Evolutionary conservation across 345 rosid genomes (phyloP), one percentile per base, ranked within the genome.

Genomic region (Rubroshorea leprosula): DNA sequence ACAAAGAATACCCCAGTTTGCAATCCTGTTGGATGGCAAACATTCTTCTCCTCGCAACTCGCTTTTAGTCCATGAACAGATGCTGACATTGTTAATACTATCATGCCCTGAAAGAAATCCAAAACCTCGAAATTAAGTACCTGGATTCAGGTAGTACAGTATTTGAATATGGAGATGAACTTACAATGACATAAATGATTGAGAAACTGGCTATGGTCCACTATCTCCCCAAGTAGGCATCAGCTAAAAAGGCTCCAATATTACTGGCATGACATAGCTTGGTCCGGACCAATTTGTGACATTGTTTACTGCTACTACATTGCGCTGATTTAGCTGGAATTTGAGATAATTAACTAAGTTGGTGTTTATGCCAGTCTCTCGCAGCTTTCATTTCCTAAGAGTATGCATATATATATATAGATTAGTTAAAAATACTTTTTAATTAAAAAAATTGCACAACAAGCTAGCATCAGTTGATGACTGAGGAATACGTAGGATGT

Each of bases 251-350:
- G 26, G 90, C 87, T 23, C 84, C 87, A 18, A 81, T 44, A 27
- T n/a, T n/a, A 81, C 68, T n/a, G 87, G 85, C 74, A 72, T 79
- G 51, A 73, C 69, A 19, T 79, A 83, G 61, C 87, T 77, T 0
- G 82, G 74, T 2, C 94, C 90, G 0, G 81, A 76, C 87, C 90
- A 81, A 41, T 71, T 83, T 23, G 73, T 72, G 62, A 83, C 90
- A 24, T 76, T 71, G 31, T 71, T 79, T 39, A 77, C 72, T 0
- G 84, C 84, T 21, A 18, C 65, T 41, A 66, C 77, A 46, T 60
- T 73, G 15, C 67, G 27, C 51, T 76, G 75, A 50, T 74, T 76
- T 8, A 71, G 61, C 31, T 64, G 65, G 57, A 63, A 60, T 38
- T 71, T 71, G 15, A 79, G 79, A 62, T 74, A 79, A 51, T 74